Evolutionary conservation across 768 basidiomycete species (phyloP), one percentile per base, ranked within the genome.

Genomic region (Fistulinella prunicolor): DNA sequence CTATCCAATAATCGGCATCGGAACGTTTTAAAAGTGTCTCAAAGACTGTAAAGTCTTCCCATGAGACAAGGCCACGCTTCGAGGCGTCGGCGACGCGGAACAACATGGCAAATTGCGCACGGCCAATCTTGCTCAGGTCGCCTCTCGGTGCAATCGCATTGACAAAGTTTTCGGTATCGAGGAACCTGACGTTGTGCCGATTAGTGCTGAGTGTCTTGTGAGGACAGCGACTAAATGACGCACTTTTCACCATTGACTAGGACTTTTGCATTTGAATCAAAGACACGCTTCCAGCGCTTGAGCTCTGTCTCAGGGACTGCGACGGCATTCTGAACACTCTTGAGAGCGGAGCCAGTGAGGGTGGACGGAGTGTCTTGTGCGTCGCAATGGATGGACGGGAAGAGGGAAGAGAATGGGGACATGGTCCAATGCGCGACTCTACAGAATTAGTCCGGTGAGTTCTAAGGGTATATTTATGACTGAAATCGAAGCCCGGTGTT

Each of bases 11-110:
- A 66, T 97, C 94, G 24, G 95, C 95, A 68, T 97, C 95, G 17
- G 95, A 91, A 55, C 89, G 78, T 73, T 97, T 93, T 60, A 95
- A 71, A 54, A 90, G 72, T 16, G 93, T 94, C 74, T 98, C 88
- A 64, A 99, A 99, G 53, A 95, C 86, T 6, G 84, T 85, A 58
- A 96, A 99, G 68, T 99, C 96, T 60, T 96, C 93, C 86, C 92
- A 97, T 42, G 87, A 86, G 45, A 95, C 78, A 21, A 88, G 72
- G 30, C 85, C 91, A 55, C 83, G 80, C 63, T 81, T 79, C 37
- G 81, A 79, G 37, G 79, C 73, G 71, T 94, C 93, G 40, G 92
- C 92, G 49, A 94, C 89, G 47, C 84, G 83, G 72, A 94, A 95
- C 53, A 95, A 78, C 50, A 94, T 86, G 32, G 82, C 85, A 63